Evolutionary conservation across 176 grass and related monocot genomes (phyloP).

Genomic region (Eragrostis nindensis): DNA sequence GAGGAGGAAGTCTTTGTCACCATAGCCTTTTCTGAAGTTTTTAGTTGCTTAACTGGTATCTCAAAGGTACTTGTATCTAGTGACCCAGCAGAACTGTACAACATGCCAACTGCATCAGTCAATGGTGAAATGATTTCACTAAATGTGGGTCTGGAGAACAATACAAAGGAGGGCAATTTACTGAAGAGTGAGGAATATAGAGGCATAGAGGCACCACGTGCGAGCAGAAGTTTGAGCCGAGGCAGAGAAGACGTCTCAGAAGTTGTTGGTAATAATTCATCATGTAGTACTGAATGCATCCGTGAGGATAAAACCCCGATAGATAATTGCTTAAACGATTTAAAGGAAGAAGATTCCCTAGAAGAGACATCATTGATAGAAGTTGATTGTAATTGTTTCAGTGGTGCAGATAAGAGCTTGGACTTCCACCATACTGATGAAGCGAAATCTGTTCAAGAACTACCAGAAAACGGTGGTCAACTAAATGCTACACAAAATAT

Average conservation of each 20-base stretch:
- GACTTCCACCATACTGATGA: constrained; percentile 13
- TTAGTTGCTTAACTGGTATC: constrained; percentile 56
- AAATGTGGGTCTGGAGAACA: constrained; percentile 18
- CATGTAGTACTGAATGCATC: constrained; percentile 26
- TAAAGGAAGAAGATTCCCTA: neutral
- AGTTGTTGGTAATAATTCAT: constrained; percentile 17
- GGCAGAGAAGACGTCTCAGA: constrained; percentile 9
- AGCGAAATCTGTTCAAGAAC: constrained; percentile 28
- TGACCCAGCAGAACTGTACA: neutral
- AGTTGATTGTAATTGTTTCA: constrained; percentile 30
- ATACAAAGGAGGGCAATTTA: constrained; percentile 18
- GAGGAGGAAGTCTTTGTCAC: constrained; percentile 55
- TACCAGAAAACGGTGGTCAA: neutral
- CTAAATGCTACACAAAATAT: constrained; percentile 26
- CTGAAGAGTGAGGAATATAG: constrained; percentile 1
- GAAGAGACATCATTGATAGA: neutral
- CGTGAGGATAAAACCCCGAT: neutral
- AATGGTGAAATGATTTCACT: constrained; percentile 9
- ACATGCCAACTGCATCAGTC: constrained; percentile 21
- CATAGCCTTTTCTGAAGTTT: constrained; percentile 51
- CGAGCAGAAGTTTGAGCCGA: constrained; percentile 13
- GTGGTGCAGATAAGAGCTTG: constrained; percentile 9
- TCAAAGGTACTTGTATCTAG: constrained; percentile 55
- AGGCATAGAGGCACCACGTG: constrained; percentile 30
- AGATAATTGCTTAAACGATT: neutral